These are phyloP conservation scores for Colletotrichum tanaceti DNA, from an alignment of 2,329 filamentous ascomycete species.

Conservation along the genomic window DNA sequence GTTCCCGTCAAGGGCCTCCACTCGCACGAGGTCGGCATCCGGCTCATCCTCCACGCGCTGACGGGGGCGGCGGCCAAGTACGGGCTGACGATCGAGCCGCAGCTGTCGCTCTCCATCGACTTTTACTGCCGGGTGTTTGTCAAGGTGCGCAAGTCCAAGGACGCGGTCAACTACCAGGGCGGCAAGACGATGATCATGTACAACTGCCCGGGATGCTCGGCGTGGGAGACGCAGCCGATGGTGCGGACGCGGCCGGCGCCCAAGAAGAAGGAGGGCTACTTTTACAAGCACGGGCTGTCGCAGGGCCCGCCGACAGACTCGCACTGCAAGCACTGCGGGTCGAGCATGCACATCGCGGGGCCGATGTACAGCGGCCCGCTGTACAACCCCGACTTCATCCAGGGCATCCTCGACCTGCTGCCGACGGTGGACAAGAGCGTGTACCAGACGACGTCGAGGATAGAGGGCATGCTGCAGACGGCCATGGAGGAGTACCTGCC, in stretches of 20 bases:
- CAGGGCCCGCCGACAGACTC: conserved; percentile 75
- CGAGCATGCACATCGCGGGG: conserved; percentile 86
- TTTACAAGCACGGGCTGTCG: conserved; percentile 82
- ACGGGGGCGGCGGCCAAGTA: conserved; percentile 85
- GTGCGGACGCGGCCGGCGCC: conserved; percentile 73
- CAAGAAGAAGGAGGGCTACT: conserved; percentile 75
- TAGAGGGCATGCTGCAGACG: conserved; percentile 91
- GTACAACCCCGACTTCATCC: conserved; percentile 86
- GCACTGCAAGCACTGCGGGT: conserved; percentile 84
- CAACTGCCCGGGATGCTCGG: conserved; percentile 89
- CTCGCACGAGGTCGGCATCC: conserved; percentile 89
- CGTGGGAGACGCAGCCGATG: conserved; percentile 86
- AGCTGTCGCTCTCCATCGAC: conserved; percentile 93
- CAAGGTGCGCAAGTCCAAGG: conserved; percentile 80
- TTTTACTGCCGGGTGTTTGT: conserved; percentile 95
- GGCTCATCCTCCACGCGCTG: conserved; percentile 85
- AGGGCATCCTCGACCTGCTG: conserved; percentile 79
- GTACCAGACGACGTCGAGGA: conserved; percentile 83
- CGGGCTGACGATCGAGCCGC: conserved; percentile 87
- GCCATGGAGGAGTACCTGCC: conserved; percentile 79
- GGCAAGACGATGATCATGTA: conserved; percentile 95
- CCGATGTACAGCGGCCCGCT: conserved; percentile 96
- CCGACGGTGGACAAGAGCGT: conserved; percentile 73
- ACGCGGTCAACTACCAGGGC: conserved; percentile 88
- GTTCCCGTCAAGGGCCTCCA: conserved; percentile 85